phyloP scores from a whole-genome alignment of 2,329 filamentous ascomycete species.

The Diaporthe longicolla region DNA sequence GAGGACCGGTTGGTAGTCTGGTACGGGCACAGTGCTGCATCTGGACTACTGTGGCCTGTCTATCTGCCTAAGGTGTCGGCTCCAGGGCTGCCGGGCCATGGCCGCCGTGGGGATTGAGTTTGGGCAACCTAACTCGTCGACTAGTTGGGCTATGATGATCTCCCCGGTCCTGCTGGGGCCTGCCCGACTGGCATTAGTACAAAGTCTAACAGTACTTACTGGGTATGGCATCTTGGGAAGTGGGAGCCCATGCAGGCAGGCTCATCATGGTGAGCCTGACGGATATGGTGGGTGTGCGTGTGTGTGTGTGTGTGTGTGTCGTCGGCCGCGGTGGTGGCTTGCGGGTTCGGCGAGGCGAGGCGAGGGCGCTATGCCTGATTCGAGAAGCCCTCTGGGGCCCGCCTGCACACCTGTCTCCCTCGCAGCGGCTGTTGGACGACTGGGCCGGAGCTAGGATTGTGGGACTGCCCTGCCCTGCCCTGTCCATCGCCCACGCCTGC shows the following conservation, averaged over 20 bases:
- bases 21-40: conserved; percentile 18
- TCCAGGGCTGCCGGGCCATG: conserved; percentile 26
- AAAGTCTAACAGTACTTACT: neutral
- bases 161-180: conserved; percentile 11
- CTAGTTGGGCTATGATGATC: conserved; percentile 1
- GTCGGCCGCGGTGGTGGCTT: conserved; percentile 25
- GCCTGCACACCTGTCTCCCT: conserved; percentile 25
- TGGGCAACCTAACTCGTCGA: conserved; percentile 20
- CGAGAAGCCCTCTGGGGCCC: conserved; percentile 13
- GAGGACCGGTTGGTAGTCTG: conserved; percentile 1
- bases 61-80: conserved; percentile 9
- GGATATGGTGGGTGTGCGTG: too few relatives aligned
- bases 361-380: conserved; percentile 35
- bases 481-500: neutral
- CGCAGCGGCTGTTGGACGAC: conserved; percentile 37
- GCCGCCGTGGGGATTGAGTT: neutral
- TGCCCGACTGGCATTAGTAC: conserved; percentile 16
- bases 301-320: neutral
- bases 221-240: neutral
- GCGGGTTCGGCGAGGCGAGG: conserved; percentile 25
- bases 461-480: neutral
- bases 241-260: conserved; percentile 14
- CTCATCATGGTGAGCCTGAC: neutral
- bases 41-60: neutral
- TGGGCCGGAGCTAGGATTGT: conserved; percentile 34